Conservation (phyloP, 768 basidiomycete species). For the Trametes sanguinea region DNA sequence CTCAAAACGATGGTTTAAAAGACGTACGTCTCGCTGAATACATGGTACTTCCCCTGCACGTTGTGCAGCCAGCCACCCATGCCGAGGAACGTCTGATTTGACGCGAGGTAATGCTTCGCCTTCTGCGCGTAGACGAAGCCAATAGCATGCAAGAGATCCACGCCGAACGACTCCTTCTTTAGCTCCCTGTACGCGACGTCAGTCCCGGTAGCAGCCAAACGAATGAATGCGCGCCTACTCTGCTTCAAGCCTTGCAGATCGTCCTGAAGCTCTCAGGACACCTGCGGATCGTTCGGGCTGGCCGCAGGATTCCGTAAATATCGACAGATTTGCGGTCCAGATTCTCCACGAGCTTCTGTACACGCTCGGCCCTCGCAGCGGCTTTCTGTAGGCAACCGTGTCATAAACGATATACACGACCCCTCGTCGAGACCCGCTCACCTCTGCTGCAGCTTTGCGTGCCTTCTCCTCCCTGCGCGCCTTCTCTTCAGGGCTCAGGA, state of each 20-base stretch:
- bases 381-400: slow-evolving; percentile 59
- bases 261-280: slow-evolving; percentile 71
- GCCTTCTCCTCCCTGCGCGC: slow-evolving; percentile 66
- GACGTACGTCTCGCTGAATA: slow-evolving; percentile 90
- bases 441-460: slow-evolving; percentile 68
- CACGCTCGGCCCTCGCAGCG: slow-evolving; percentile 72
- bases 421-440: slow-evolving; percentile 33
- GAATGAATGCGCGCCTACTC: slow-evolving; percentile 52
- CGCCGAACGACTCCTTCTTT: slow-evolving; percentile 83
- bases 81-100: slow-evolving; percentile 67
- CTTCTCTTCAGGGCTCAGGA: slow-evolving; percentile 43
- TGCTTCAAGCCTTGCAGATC: slow-evolving; percentile 77
- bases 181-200: slow-evolving; percentile 56
- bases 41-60: slow-evolving; percentile 89
- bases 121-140: slow-evolving; percentile 86
- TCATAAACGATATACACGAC: not conserved
- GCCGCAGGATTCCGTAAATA: slow-evolving; percentile 86
- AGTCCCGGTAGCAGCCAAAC: not conserved
- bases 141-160: slow-evolving; percentile 81
- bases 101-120: slow-evolving; percentile 80
- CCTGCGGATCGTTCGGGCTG: slow-evolving; percentile 67
- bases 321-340: slow-evolving; percentile 80
- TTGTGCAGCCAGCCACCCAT: slow-evolving; percentile 94
- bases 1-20: not conserved
- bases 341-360: slow-evolving; percentile 75